Percentiles rank a stretch among this genome's conserved stretches.
These are phyloP conservation scores for Ustilago crameri DNA, from an alignment of 1,284 basidiomycete species.

Conservation along the genomic window DNA sequence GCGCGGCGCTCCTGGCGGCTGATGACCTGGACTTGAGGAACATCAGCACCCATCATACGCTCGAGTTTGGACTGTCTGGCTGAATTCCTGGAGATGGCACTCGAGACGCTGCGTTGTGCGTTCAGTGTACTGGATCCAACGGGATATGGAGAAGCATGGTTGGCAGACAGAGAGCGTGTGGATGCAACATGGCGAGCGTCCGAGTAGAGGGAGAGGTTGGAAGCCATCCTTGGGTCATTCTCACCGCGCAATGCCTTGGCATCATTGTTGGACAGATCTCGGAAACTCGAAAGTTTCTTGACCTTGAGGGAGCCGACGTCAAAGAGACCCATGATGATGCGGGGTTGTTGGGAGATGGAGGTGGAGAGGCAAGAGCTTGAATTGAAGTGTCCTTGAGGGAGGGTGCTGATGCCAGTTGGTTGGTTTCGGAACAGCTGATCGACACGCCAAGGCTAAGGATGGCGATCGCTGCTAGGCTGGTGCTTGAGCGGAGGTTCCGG, in stretches of 20 bases:
- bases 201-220: conserved; percentile 23
- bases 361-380: too few species aligned
- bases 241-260: conserved; percentile 14
- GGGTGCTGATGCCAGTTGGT: too few species aligned
- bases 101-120: conserved; percentile 31
- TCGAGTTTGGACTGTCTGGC: conserved; percentile 52
- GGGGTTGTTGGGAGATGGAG: background rate
- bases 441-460: too few species aligned
- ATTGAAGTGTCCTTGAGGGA: too few species aligned
- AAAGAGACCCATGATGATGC: conserved; percentile 41
- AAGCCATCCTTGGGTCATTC: conserved; percentile 17
- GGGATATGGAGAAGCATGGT: conserved; percentile 8
- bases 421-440: too few species aligned
- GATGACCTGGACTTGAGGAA: conserved; percentile 44
- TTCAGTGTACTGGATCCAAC: conserved; percentile 3
- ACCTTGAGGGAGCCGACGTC: conserved; percentile 39
- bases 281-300: conserved; percentile 24
- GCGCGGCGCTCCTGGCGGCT: conserved; percentile 23
- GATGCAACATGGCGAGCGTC: conserved; percentile 20
- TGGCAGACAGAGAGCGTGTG: conserved; percentile 33
- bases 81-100: conserved; percentile 14
- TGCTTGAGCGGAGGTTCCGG: too few species aligned
- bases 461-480: too few species aligned
- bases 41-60: conserved; percentile 54
- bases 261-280: conserved; percentile 11